A percentile compares a stretch with the other conserved stretches of the same genome.
phyloP scores from a whole-genome alignment of 257 asterid species.

The Solanum medicagineum region DNA sequence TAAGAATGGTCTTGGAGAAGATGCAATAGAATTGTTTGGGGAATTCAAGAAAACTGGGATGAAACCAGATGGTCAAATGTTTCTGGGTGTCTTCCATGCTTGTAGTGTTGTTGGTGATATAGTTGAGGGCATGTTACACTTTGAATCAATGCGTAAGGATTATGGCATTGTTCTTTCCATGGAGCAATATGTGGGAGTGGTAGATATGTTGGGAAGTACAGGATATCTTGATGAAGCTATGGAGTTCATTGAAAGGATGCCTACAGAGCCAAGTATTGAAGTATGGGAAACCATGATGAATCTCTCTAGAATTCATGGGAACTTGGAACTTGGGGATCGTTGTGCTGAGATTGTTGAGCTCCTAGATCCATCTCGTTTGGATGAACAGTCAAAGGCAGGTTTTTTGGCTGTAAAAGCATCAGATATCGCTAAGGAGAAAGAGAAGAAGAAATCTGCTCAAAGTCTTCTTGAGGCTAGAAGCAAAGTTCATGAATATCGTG shows the following conservation, averaged over 20 bases:
- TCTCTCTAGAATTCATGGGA: constrained; percentile 60
- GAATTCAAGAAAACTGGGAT: constrained; percentile 57
- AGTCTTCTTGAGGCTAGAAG: constrained; percentile 41
- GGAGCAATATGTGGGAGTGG: constrained; percentile 59
- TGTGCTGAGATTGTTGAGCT: constrained; percentile 54
- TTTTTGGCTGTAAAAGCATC: constrained; percentile 45
- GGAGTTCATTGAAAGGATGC: constrained; percentile 66
- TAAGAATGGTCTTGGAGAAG: constrained; percentile 55
- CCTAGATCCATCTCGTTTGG: constrained; percentile 45
- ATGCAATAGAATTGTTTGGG: constrained; percentile 46
- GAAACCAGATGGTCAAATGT: constrained; percentile 66
- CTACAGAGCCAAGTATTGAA: constrained; percentile 39
- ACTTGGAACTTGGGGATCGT: constrained; percentile 59
- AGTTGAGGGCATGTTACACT: constrained; percentile 63
- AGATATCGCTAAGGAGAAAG: constrained; percentile 40
- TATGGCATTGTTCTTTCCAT: constrained; percentile 47
- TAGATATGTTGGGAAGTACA: constrained; percentile 59
- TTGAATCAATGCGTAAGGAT: constrained; percentile 62
- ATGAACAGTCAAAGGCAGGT: constrained; percentile 62
- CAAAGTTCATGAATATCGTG: constrained; percentile 61
- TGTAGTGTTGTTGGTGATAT: constrained; percentile 51
- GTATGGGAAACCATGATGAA: constrained; percentile 68
- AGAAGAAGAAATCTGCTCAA: constrained; percentile 31
- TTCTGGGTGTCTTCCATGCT: constrained; percentile 44
- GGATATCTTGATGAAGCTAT: constrained; percentile 73